Conservation (phyloP, 73 alveolate genomes). For the Tetrahymena borealis region DNA sequence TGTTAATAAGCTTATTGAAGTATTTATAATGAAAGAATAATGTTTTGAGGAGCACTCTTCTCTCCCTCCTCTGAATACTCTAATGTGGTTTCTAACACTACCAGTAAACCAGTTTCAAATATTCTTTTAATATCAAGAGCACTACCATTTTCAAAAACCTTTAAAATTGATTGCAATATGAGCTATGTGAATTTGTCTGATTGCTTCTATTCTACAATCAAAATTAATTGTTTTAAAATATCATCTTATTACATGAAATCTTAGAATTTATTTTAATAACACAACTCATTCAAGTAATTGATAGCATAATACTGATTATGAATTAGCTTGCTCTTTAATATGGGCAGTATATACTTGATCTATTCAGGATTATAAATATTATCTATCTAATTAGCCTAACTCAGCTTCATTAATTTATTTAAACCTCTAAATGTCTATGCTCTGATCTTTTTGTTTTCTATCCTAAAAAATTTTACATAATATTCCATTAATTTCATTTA, state of each 20-base stretch:
- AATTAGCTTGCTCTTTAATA: background rate
- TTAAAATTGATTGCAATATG: background rate
- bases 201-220: background rate
- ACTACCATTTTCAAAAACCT: background rate
- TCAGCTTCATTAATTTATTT: background rate
- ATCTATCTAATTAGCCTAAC: background rate
- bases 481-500: no score
- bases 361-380: background rate
- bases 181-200: background rate
- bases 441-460: background rate
- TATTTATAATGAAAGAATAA: background rate
- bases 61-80: background rate
- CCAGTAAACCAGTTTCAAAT: background rate
- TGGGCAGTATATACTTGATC: background rate
- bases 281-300: background rate
- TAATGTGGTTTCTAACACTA: background rate
- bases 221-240: background rate
- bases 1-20: background rate
- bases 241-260: background rate
- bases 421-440: background rate
- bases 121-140: background rate
- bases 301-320: background rate
- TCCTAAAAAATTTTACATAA: background rate
- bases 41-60: background rate
- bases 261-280: background rate